Evolutionary conservation across 176 grass and related monocot species (phyloP), one percentile per base, ranked within the genome.

Genomic region (Secale cereale): DNA sequence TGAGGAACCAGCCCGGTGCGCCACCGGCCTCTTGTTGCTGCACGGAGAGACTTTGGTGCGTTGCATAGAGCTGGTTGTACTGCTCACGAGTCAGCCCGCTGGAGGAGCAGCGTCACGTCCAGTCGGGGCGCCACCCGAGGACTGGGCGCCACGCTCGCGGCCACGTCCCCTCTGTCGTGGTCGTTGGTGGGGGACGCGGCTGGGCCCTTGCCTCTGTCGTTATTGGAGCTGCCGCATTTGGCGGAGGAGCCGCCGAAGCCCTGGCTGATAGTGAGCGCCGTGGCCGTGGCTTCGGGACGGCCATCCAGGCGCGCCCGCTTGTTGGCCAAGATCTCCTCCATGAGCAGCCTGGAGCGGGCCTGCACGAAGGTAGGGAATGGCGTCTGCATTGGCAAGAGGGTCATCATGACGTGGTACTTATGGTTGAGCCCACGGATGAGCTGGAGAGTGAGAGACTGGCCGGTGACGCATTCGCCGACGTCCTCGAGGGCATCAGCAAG

Each of bases 221-320:
- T 14, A 11, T 13, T 10, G n/a, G 3, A 3, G 59, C 10, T 1
- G 2, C 59, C n/a, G 10, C 8, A 1, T 0, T 23, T 3, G 7
- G 2, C 22, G 6, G 1, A 20, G 2, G 4, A 20, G n/a, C 9
- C 8, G 1, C 0, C 1, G 7, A 9, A 23, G 20, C 9, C 8
- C 1, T 9, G 8, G 2, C n/a, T 3, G 56, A 59, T 23, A 0
- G 3, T 3, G 20, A 23, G 56, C 2, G 7, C 22, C 7, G 2
- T n/a, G 56, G 56, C 20, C 8, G 6, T 36, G 3, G 3, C 8
- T 8, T 59, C 22, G 8, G 20, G 2, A 2, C 9, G 56, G 6
- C 35, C 35, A 7, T 36, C 35, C 35, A 36, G 35, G 35, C 35
- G 35, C 3, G 35, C 35, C 35, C 4, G 60, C 60, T 1, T 15